Evolutionary conservation across 2,329 filamentous ascomycete genomes (phyloP).

Genomic region (Penicillium occitanis): DNA sequence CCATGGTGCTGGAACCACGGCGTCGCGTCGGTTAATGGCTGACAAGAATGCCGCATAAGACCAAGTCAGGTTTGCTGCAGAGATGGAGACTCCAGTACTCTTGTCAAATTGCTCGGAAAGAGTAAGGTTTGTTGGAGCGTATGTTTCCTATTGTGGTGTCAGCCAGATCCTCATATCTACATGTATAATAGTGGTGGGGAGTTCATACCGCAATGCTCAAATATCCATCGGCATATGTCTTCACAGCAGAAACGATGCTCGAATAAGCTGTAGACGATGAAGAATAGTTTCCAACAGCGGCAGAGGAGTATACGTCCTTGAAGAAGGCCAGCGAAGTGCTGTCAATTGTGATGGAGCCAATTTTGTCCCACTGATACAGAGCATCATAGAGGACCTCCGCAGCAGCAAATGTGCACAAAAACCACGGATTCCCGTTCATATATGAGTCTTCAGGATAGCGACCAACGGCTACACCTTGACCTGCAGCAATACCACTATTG

Average conservation of each 20-base stretch:
- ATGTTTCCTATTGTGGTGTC: constrained; percentile 26
- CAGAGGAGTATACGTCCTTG: constrained; percentile 60
- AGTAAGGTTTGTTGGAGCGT: constrained; percentile 32
- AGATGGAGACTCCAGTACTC: constrained; percentile 35
- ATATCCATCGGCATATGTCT: constrained; percentile 62
- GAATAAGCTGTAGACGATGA: constrained; percentile 57
- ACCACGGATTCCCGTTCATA: constrained; percentile 77
- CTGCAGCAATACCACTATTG: constrained; percentile 64
- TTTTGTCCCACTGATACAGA: constrained; percentile 66
- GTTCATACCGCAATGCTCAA: constrained; percentile 43
- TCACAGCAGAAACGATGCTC: constrained; percentile 59
- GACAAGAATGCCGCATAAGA: constrained; percentile 46
- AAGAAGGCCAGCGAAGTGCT: constrained; percentile 70
- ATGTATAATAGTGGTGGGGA: neutral
- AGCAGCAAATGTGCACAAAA: constrained; percentile 70
- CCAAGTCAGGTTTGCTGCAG: constrained; percentile 46
- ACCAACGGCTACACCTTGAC: constrained; percentile 62
- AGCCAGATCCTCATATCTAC: neutral
- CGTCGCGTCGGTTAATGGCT: constrained; percentile 34
- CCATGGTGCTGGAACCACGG: constrained; percentile 37
- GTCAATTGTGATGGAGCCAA: constrained; percentile 64
- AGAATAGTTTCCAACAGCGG: constrained; percentile 63
- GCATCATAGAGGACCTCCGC: constrained; percentile 80
- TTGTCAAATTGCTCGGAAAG: constrained; percentile 46
- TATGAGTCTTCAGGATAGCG: constrained; percentile 72